A percentile compares a stretch with the other conserved stretches of the same genome.
Conservation (phyloP, 2,329 filamentous ascomycete species). For the Trichoderma sp. region DNA sequence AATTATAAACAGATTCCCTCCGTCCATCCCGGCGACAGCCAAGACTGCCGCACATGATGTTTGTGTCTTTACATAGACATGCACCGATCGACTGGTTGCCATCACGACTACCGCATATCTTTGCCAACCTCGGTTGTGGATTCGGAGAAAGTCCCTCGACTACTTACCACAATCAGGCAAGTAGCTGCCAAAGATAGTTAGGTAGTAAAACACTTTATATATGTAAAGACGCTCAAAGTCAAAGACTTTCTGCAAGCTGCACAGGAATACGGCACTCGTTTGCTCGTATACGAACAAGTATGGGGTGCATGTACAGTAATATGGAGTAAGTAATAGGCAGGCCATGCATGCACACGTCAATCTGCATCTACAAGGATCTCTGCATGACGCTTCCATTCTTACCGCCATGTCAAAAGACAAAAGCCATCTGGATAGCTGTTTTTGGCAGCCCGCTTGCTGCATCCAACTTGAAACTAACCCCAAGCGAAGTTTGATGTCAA, state of each 20-base stretch:
- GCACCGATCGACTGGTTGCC: background rate
- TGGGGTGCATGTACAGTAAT: background rate
- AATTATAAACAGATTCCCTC: background rate
- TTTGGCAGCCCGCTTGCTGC: slow-evolving; percentile 2
- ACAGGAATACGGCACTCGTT: background rate
- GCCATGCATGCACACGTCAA: slow-evolving; percentile 19
- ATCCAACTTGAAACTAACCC: background rate
- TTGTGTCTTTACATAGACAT: background rate
- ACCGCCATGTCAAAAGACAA: slow-evolving; percentile 20
- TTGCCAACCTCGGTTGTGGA: background rate
- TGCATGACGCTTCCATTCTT: slow-evolving; percentile 7
- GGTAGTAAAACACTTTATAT: background rate
- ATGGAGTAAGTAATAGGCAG: slow-evolving; percentile 14
- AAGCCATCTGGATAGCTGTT: background rate
- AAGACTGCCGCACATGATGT: slow-evolving; percentile 5
- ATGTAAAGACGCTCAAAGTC: background rate
- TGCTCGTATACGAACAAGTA: background rate
- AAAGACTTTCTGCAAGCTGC: background rate
- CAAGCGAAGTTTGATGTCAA: slow-evolving; percentile 17
- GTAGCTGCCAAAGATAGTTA: background rate
- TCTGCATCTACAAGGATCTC: slow-evolving; percentile 19
- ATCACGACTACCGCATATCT: background rate
- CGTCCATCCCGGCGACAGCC: background rate
- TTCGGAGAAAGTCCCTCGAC: background rate
- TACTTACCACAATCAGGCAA: background rate